Percentiles rank a stretch among this genome's conserved stretches.
Conservation (phyloP, 2,329 filamentous ascomycete species). For the Pseudogymnoascus sp. region DNA sequence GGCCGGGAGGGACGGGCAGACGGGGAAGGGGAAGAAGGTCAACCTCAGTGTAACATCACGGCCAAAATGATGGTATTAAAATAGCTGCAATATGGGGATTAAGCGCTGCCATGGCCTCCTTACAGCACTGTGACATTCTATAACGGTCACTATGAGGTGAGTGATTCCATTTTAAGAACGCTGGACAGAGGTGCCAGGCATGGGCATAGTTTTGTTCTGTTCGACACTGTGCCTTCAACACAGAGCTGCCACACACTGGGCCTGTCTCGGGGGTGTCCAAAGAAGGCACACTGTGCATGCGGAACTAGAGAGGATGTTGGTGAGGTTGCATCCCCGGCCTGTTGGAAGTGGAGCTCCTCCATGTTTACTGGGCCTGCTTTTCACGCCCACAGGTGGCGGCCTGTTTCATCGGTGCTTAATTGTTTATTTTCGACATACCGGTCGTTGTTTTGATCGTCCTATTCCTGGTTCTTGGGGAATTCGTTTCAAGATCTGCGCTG, state of each 20-base stretch:
- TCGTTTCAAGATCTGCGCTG: not conserved
- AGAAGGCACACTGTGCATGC: not conserved
- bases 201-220: not conserved
- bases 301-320: not conserved
- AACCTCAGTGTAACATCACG: constrained; percentile 1
- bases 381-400: not conserved
- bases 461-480: not conserved
- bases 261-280: not conserved
- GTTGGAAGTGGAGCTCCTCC: not conserved
- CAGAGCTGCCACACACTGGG: not conserved
- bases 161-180: not conserved
- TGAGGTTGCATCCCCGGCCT: not conserved
- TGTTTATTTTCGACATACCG: not conserved
- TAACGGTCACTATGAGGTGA: not conserved
- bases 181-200: not conserved
- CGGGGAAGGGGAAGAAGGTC: not conserved
- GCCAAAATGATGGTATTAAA: not conserved
- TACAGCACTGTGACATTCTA: not conserved
- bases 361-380: not conserved
- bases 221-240: not conserved
- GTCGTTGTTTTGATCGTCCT: not conserved
- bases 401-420: constrained; percentile 3
- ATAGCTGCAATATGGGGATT: not conserved
- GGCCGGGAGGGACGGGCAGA: not conserved
- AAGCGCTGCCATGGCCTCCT: not conserved